Conservation (phyloP, 257 asterid species). For the Nicotiana paniculata region DNA sequence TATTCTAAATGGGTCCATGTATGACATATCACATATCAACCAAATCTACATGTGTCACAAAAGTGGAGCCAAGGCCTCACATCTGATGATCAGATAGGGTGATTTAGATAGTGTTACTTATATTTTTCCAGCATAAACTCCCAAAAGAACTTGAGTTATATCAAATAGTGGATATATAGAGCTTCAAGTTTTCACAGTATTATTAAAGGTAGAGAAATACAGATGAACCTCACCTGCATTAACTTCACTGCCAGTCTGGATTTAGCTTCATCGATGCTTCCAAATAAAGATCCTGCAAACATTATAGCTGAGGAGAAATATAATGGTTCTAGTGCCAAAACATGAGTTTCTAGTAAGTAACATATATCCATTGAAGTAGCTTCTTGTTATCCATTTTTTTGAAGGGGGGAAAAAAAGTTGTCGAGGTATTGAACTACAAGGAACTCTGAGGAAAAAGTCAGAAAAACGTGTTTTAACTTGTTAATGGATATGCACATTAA, state of each 20-base stretch:
- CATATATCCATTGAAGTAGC: neutral
- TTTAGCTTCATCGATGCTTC: conserved; percentile 61
- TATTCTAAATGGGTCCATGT: neutral
- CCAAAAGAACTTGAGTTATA: neutral
- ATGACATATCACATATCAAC: neutral
- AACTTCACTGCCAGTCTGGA: conserved; percentile 70
- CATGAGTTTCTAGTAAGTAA: neutral
- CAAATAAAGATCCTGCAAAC: conserved; percentile 75
- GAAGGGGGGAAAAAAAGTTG: no score
- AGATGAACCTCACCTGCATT: conserved; percentile 70
- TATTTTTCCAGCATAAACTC: neutral
- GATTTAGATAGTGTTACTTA: neutral
- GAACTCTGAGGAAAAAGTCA: neutral
- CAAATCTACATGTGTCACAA: neutral
- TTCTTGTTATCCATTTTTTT: neutral
- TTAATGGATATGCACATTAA: neutral
- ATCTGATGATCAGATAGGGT: neutral
- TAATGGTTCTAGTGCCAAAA: neutral
- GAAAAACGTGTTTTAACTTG: neutral
- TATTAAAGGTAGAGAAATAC: neutral
- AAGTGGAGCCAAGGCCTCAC: neutral
- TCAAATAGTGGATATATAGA: neutral
- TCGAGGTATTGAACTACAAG: neutral
- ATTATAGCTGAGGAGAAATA: neutral
- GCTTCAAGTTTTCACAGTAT: neutral